Conservation (phyloP, 2,329 filamentous ascomycete species). For the Cercospora sp. region DNA sequence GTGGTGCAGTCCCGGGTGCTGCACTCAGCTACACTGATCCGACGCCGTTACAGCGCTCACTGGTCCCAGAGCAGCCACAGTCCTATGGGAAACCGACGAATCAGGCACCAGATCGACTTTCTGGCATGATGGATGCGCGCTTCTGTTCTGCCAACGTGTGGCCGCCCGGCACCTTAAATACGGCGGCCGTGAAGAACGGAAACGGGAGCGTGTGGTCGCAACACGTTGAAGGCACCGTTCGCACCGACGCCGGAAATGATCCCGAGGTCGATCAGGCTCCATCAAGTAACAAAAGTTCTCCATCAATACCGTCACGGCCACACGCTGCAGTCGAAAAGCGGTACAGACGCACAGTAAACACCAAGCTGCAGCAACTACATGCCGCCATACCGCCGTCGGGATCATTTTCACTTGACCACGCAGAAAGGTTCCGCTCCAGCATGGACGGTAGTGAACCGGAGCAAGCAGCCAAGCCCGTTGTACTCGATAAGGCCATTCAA, state of each 20-base stretch:
- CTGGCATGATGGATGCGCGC: conserved; percentile 1
- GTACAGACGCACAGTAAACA: conserved; percentile 25
- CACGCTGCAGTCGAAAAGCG: conserved; percentile 25
- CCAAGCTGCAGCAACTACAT: conserved; percentile 25
- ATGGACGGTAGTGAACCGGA: conserved; percentile 10
- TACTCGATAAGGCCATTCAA: conserved; percentile 26
- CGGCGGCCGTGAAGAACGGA: background rate
- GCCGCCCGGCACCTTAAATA: background rate
- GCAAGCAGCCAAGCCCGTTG: conserved; percentile 23
- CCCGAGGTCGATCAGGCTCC: conserved; percentile 5
- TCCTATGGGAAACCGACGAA: background rate
- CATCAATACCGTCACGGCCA: conserved; percentile 16
- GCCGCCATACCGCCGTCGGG: conserved; percentile 22
- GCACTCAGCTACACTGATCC: background rate
- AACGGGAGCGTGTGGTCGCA: background rate
- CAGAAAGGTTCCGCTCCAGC: conserved; percentile 9
- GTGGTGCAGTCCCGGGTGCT: background rate
- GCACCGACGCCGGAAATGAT: background rate
- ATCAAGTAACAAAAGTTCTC: conserved; percentile 8
- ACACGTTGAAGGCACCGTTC: background rate
- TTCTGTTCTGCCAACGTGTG: conserved; percentile 1
- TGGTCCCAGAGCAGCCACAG: background rate
- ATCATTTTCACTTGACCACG: conserved; percentile 14
- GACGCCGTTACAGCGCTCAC: conserved; percentile 2
- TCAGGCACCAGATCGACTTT: background rate